Evolutionary conservation across 106 monocot species (phyloP).

Genomic region (Dendrobium officinale): DNA sequence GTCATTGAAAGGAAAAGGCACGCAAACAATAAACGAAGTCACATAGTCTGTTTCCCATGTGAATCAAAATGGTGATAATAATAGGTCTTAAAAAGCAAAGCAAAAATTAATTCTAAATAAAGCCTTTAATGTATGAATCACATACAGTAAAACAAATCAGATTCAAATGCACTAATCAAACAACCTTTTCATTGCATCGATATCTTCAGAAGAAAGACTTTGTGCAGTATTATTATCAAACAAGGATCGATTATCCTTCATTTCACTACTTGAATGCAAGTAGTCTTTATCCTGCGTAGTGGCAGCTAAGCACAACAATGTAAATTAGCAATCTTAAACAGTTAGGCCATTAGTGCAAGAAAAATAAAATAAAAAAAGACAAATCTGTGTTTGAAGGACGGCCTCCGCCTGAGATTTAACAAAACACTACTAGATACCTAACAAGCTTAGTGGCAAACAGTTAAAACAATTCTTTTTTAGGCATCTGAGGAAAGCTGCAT

Average conservation of each 20-base stretch:
- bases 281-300: conserved; percentile 23
- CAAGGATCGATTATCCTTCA: conserved; percentile 70
- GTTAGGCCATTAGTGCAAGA: not conserved
- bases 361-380: not conserved
- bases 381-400: not conserved
- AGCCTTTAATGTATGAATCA: not conserved
- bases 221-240: conserved; percentile 91
- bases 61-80: not conserved
- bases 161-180: not conserved
- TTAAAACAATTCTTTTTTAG: not conserved
- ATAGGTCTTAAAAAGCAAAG: not conserved
- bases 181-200: conserved; percentile 77
- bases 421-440: not conserved
- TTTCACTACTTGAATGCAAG: conserved; percentile 19
- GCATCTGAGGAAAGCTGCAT: not conserved
- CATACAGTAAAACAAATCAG: not conserved
- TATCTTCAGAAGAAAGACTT: conserved; percentile 71
- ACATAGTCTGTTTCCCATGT: not conserved
- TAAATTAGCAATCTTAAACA: not conserved
- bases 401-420: not conserved
- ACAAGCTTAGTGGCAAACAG: not conserved
- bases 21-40: too few species aligned
- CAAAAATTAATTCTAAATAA: not conserved
- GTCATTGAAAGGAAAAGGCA: too few species aligned
- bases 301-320: conserved; percentile 19